Conservation (phyloP, 2,329 filamentous ascomycete species). For the Fusarium protoensiforme region DNA sequence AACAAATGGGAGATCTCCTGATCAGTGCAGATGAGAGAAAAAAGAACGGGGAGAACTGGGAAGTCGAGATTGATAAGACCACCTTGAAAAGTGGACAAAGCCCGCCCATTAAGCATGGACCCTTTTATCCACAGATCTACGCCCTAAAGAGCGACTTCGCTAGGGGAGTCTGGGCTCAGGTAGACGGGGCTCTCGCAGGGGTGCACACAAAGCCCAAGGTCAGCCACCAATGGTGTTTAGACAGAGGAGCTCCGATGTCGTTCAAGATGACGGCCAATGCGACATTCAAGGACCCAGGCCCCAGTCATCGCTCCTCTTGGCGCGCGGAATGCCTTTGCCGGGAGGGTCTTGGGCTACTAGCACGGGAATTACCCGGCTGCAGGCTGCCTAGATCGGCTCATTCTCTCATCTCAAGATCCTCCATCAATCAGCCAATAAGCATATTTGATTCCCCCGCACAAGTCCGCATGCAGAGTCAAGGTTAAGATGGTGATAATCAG, state of each 20-base stretch:
- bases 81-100: background rate
- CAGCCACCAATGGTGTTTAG: background rate
- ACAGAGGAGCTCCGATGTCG: background rate
- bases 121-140: conserved; percentile 4
- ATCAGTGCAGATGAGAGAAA: background rate
- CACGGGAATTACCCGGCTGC: background rate
- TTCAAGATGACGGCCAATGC: background rate
- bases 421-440: background rate
- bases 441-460: background rate
- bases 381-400: background rate
- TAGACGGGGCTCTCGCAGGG: background rate
- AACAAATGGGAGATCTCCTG: background rate
- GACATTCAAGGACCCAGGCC: background rate
- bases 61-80: background rate
- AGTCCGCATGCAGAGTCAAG: background rate
- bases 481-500: background rate
- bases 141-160: background rate
- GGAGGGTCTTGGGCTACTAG: background rate
- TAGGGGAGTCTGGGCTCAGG: background rate
- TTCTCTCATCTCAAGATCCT: background rate
- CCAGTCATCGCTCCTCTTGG: background rate
- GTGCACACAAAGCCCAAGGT: background rate
- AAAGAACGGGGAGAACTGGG: background rate
- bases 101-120: background rate
- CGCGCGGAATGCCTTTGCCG: background rate